These are phyloP conservation scores for Penicillium malachiteum DNA, from an alignment of 495 filamentous ascomycete species.

Conservation along the genomic window DNA sequence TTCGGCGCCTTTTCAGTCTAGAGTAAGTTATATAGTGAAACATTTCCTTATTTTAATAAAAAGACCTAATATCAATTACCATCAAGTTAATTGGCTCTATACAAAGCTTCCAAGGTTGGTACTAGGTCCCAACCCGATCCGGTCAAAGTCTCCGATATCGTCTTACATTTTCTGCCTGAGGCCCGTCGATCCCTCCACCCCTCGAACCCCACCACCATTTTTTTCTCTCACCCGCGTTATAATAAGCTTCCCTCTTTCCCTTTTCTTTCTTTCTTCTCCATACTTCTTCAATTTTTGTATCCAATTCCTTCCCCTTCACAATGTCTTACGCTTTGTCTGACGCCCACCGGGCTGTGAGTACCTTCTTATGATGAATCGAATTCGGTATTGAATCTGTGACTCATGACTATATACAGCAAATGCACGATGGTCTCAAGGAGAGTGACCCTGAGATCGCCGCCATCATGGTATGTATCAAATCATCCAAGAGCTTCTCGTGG, in stretches of 20 bases:
- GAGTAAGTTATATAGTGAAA: too few species aligned
- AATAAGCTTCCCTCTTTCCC: conserved; percentile 3
- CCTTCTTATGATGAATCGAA: background rate
- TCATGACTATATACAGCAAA: conserved; percentile 62
- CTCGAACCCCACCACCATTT: conserved; percentile 24
- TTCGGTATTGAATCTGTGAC: conserved; percentile 43
- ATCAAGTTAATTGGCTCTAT: background rate
- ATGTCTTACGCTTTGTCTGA: conserved; percentile 82
- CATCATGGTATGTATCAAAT: conserved; percentile 75
- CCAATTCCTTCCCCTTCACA: conserved; percentile 25
- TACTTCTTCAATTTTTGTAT: conserved; percentile 10
- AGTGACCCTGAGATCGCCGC: conserved; percentile 87
- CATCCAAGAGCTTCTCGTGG: background rate
- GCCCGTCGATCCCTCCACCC: conserved; percentile 25
- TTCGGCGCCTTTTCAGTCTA: too few species aligned
- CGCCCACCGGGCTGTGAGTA: conserved; percentile 76
- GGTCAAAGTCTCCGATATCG: conserved; percentile 32
- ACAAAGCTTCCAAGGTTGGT: conserved; percentile 1
- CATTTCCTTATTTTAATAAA: too few species aligned
- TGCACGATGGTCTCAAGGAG: conserved; percentile 82
- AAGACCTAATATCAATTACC: too few species aligned
- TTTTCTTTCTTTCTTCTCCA: conserved; percentile 4
- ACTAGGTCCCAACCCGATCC: conserved; percentile 11
- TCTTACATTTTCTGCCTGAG: conserved; percentile 20
- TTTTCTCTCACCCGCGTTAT: conserved; percentile 7